Percentiles rank a stretch among this genome's conserved stretches.
Evolutionary conservation across 805 yeast genomes (phyloP).

Genomic region (Hanseniaspora clermontiae): DNA sequence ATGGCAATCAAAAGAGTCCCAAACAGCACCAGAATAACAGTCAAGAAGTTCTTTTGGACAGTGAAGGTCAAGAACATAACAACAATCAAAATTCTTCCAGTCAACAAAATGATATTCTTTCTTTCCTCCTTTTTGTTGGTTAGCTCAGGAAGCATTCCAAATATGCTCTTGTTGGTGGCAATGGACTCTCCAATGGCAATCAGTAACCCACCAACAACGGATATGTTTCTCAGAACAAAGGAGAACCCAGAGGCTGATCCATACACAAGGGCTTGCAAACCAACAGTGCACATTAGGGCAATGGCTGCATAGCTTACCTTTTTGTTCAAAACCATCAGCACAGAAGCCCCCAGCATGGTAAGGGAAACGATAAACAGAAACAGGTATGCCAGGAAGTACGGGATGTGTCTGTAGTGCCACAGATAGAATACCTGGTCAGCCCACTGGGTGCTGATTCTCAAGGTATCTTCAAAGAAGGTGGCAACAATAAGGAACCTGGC

Average conservation of each 20-base stretch:
- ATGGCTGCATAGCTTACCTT: constrained; percentile 54
- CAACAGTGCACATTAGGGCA: constrained; percentile 54
- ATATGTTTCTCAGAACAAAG: constrained; percentile 74
- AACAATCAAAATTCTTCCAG: constrained; percentile 78
- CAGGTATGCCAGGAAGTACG: constrained; percentile 62
- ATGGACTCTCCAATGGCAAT: constrained; percentile 78
- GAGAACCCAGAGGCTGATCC: constrained; percentile 72
- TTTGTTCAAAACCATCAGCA: constrained; percentile 42
- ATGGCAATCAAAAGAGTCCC: constrained; percentile 72
- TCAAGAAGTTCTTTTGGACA: constrained; percentile 57
- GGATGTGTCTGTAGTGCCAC: constrained; percentile 64
- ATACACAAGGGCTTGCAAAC: constrained; percentile 75
- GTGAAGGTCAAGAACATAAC: constrained; percentile 77
- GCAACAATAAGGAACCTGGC: constrained; percentile 88
- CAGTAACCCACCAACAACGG: constrained; percentile 83
- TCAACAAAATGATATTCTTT: constrained; percentile 69
- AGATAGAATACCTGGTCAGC: constrained; percentile 76
- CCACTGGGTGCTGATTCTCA: constrained; percentile 81
- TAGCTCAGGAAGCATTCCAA: constrained; percentile 38
- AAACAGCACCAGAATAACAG: constrained; percentile 50
- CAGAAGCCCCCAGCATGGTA: constrained; percentile 62
- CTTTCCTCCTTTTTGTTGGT: constrained; percentile 46
- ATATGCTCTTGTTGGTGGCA: constrained; percentile 55
- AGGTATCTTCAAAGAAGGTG: constrained; percentile 81
- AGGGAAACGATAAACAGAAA: constrained; percentile 53